These are phyloP conservation scores for Selenicereus undatus DNA, from an alignment of 148 eudicot species.

Conservation along the genomic window DNA sequence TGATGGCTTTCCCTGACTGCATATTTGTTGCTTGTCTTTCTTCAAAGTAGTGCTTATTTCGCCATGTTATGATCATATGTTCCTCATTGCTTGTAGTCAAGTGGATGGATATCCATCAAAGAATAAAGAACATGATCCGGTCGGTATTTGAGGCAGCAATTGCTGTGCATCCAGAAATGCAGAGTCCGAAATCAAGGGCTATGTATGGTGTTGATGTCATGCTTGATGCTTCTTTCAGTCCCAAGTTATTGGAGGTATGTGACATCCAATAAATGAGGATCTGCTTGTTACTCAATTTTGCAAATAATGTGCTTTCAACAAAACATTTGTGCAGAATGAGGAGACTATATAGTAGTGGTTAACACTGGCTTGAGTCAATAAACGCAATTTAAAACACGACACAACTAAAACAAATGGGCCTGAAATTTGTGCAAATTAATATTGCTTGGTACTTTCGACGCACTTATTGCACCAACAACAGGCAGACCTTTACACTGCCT, in stretches of 20 bases:
- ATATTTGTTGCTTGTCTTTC: not conserved
- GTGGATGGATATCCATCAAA: constrained; percentile 72
- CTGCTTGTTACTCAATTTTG: not conserved
- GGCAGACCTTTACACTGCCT: too few relatives aligned
- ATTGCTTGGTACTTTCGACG: too few relatives aligned
- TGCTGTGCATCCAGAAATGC: constrained; percentile 86
- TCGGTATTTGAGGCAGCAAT: constrained; percentile 86
- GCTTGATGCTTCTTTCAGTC: constrained; percentile 71
- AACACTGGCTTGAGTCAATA: too few relatives aligned
- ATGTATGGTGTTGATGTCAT: constrained; percentile 96
- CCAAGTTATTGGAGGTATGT: constrained; percentile 86
- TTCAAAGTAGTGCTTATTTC: not conserved
- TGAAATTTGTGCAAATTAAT: too few relatives aligned
- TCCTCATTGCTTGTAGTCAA: constrained; percentile 48
- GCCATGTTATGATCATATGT: constrained; percentile 5
- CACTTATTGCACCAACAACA: too few relatives aligned
- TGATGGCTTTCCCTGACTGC: not conserved
- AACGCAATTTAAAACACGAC: too few relatives aligned
- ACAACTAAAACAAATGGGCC: too few relatives aligned
- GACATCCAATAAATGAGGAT: not conserved
- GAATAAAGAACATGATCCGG: constrained; percentile 65
- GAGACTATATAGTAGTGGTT: not conserved
- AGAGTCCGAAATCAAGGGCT: constrained; percentile 71
- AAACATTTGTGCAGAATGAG: not conserved
- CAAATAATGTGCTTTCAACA: not conserved